These are phyloP conservation scores for Exophiala sp. DNA, from an alignment of 2,329 filamentous ascomycete genomes.

Conservation along the genomic window DNA sequence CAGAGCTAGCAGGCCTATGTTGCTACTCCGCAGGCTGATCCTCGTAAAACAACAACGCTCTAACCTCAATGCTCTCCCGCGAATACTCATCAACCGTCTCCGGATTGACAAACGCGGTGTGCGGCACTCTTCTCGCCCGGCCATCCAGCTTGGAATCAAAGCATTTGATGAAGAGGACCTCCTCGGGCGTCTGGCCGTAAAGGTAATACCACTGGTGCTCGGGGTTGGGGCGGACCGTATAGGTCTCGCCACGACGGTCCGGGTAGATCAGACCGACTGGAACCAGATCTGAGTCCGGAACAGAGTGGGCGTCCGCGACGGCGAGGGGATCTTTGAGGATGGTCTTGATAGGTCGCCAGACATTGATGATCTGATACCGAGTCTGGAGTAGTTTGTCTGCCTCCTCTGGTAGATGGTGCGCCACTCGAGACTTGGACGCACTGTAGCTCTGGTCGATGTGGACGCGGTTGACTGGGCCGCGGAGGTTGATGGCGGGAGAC, in stretches of 20 bases:
- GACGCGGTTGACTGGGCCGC: slow-evolving; percentile 46
- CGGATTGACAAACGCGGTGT: slow-evolving; percentile 50
- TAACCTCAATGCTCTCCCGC: slow-evolving; percentile 54
- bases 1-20: too few relatives aligned
- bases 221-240: slow-evolving; percentile 39
- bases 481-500: slow-evolving; percentile 29
- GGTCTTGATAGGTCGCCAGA: slow-evolving; percentile 49
- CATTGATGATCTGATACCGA: slow-evolving; percentile 48
- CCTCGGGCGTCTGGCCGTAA: slow-evolving; percentile 46
- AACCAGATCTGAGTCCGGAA: slow-evolving; percentile 49
- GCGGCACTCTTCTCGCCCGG: slow-evolving; percentile 48
- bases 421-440: slow-evolving; percentile 40
- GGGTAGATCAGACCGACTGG: slow-evolving; percentile 48
- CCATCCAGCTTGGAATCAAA: slow-evolving; percentile 55
- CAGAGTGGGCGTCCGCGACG: slow-evolving; percentile 48
- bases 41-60: slow-evolving; percentile 35
- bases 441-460: slow-evolving; percentile 48
- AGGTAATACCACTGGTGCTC: slow-evolving; percentile 51
- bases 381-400: slow-evolving; percentile 40
- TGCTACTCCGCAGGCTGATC: slow-evolving; percentile 26
- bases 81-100: slow-evolving; percentile 39
- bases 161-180: slow-evolving; percentile 57
- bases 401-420: slow-evolving; percentile 42
- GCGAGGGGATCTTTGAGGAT: slow-evolving; percentile 51
- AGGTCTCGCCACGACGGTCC: slow-evolving; percentile 47